Evolutionary conservation across 306 rosid genomes (phyloP).

Genomic region (Cucumis melo): DNA sequence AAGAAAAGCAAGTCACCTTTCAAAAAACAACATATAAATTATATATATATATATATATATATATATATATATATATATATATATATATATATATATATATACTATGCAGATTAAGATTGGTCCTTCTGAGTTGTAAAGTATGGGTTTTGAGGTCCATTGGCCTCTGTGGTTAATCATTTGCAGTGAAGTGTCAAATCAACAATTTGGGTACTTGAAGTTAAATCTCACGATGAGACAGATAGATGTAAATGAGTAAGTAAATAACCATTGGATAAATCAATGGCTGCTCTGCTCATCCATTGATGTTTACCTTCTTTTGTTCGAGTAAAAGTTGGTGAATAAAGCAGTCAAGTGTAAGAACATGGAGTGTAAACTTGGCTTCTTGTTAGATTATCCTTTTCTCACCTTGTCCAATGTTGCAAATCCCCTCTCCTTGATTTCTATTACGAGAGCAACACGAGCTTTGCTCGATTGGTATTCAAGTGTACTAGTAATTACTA

Average conservation of each 20-base stretch:
- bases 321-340: neutral
- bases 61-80: neutral
- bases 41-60: neutral
- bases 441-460: too few species aligned
- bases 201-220: neutral
- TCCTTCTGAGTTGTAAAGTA: neutral
- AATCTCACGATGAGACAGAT: neutral
- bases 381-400: neutral
- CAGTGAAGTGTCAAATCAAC: slow-evolving; percentile 11
- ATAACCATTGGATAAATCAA: neutral
- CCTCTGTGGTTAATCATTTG: slow-evolving; percentile 6
- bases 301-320: neutral
- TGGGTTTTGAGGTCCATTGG: neutral
- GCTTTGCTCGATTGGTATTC: too few species aligned
- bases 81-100: neutral
- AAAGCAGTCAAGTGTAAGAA: neutral
- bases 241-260: neutral
- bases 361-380: neutral
- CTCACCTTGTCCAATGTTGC: neutral
- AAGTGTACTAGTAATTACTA: too few species aligned
- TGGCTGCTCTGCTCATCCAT: neutral
- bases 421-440: too few species aligned
- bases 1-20: neutral
- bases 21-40: neutral
- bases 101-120: neutral